These are phyloP conservation scores for Chlorella sp. DNA, from an alignment of 139 green algal genomes.

Conservation along the genomic window DNA sequence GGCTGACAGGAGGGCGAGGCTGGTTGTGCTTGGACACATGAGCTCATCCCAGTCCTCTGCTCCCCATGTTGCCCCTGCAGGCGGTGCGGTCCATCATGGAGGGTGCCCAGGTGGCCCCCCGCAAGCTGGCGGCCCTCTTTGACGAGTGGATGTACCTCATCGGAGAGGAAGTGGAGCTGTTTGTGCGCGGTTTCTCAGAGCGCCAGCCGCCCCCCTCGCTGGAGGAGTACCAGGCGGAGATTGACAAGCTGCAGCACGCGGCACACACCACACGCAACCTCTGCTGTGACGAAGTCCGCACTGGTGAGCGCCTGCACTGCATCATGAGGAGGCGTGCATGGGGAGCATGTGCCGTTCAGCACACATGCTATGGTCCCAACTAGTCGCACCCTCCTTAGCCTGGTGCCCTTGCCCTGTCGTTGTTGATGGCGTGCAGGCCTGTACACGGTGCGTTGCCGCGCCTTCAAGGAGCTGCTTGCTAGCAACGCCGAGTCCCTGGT, in stretches of 20 bases:
- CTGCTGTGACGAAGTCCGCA: conserved; percentile 51
- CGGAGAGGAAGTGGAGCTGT: conserved; percentile 11
- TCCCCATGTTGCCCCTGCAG: conserved; percentile 20
- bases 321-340: too few relatives aligned
- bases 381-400: too few relatives aligned
- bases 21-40: not conserved
- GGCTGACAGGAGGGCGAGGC: too few relatives aligned
- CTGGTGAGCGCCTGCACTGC: conserved; percentile 26
- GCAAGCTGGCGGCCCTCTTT: conserved; percentile 47
- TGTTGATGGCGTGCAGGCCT: conserved; percentile 46
- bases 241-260: conserved; percentile 40
- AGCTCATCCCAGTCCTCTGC: not conserved
- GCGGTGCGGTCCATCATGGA: conserved; percentile 35
- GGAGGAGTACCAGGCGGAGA: conserved; percentile 40
- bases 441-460: conserved; percentile 43
- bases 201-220: conserved; percentile 22
- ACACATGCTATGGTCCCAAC: too few relatives aligned
- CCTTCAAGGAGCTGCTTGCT: conserved; percentile 55
- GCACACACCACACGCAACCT: conserved; percentile 26
- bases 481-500: conserved; percentile 39
- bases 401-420: too few relatives aligned
- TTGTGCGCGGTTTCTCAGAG: conserved; percentile 20
- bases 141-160: conserved; percentile 45
- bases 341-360: too few relatives aligned
- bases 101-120: conserved; percentile 36